Percentiles rank a stretch among this genome's conserved stretches.
phyloP scores from a whole-genome alignment of 2,329 filamentous ascomycete genomes.

The Nigrograna mackinnonii region DNA sequence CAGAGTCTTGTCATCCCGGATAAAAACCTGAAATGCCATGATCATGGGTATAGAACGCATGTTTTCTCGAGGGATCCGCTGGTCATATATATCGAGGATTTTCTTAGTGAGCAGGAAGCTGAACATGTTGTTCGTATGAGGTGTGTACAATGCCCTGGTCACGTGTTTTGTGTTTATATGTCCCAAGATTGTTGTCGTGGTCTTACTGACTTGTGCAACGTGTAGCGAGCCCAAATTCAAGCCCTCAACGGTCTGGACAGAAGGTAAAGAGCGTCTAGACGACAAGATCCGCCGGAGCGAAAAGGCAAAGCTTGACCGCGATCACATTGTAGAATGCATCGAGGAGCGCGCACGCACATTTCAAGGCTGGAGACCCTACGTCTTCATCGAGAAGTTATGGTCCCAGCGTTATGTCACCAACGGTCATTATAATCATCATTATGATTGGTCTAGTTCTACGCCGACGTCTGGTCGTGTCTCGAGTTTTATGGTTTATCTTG shows the following conservation, averaged over 20 bases:
- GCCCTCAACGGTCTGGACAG: slow-evolving; percentile 59
- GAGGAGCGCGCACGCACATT: slow-evolving; percentile 61
- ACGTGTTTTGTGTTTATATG: slow-evolving; percentile 3
- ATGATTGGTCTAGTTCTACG: slow-evolving; percentile 52
- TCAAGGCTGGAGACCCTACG: slow-evolving; percentile 62
- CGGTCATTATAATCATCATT: slow-evolving; percentile 64
- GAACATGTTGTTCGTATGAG: slow-evolving; percentile 57
- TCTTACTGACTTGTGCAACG: background rate
- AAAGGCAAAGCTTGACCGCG: slow-evolving; percentile 43
- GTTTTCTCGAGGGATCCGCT: slow-evolving; percentile 58
- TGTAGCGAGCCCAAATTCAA: slow-evolving; percentile 54
- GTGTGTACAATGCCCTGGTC: slow-evolving; percentile 37
- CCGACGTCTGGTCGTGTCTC: slow-evolving; percentile 50
- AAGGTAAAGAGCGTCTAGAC: slow-evolving; percentile 51
- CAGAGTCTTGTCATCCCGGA: slow-evolving; percentile 46
- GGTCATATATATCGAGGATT: slow-evolving; percentile 62
- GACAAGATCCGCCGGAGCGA: slow-evolving; percentile 57
- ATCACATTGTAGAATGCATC: slow-evolving; percentile 59
- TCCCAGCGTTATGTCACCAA: slow-evolving; percentile 61
- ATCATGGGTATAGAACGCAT: slow-evolving; percentile 47
- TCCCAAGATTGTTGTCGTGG: background rate
- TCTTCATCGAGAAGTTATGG: slow-evolving; percentile 65
- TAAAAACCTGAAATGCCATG: slow-evolving; percentile 39
- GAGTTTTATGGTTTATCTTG: slow-evolving; percentile 66
- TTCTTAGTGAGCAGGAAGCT: slow-evolving; percentile 53